A percentile compares a stretch with the other conserved stretches of the same genome.
Conservation (phyloP, 176 grass and related monocot species). For the Avena eriantha region DNA sequence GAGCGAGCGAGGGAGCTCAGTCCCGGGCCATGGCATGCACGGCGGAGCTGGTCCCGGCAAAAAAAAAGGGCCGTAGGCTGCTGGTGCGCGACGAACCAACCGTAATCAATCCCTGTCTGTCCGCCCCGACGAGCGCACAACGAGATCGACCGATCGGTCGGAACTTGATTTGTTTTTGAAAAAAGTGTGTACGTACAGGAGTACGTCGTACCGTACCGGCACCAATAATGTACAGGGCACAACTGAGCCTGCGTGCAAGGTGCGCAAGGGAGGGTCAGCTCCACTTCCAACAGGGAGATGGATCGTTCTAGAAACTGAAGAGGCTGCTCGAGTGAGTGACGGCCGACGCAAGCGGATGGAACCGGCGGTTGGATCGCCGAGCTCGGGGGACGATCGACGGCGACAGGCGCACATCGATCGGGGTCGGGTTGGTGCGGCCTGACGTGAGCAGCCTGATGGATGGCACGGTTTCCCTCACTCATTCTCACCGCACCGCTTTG, state of each 20-base stretch:
- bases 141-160: neutral
- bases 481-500: neutral
- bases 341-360: neutral
- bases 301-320: neutral
- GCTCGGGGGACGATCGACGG: neutral
- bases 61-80: neutral
- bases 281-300: neutral
- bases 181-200: neutral
- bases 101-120: constrained; percentile 10
- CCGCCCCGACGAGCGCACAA: neutral
- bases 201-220: neutral
- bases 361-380: neutral
- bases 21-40: neutral
- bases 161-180: neutral
- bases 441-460: neutral
- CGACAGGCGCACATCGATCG: neutral
- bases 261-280: no score
- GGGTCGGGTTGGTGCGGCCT: constrained; percentile 3
- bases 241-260: no score
- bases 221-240: neutral
- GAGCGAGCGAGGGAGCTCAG: neutral
- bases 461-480: no score
- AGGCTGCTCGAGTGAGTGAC: neutral
- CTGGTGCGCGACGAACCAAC: neutral
- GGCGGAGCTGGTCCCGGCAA: neutral